Evolutionary conservation across 148 eudicot genomes (phyloP).

Genomic region (Spergularia marina): DNA sequence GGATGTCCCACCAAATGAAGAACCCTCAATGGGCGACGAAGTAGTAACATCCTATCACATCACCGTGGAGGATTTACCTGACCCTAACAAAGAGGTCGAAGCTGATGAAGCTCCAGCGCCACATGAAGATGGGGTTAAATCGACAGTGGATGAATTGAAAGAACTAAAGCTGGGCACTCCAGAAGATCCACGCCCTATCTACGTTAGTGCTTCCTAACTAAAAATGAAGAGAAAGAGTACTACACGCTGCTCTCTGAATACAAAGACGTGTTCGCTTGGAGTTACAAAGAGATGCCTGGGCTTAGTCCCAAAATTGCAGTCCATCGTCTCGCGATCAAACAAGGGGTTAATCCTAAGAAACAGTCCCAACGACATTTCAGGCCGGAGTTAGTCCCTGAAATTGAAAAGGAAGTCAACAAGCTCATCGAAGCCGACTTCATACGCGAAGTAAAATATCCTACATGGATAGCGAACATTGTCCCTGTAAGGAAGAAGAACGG

Average conservation of each 20-base stretch:
- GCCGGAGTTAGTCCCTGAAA: too few relatives aligned
- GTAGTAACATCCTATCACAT: background rate
- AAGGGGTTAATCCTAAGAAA: background rate
- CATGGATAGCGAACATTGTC: too few relatives aligned
- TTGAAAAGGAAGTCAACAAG: too few relatives aligned
- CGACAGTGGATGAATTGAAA: background rate
- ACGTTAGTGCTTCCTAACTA: background rate
- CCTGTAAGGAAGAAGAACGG: too few relatives aligned
- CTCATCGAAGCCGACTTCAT: too few relatives aligned
- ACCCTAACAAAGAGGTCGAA: background rate
- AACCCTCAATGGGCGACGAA: background rate
- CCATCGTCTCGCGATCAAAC: background rate
- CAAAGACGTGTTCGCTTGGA: background rate
- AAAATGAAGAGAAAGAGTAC: background rate
- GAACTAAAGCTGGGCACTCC: background rate
- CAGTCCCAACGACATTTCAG: too few relatives aligned
- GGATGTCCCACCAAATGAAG: background rate
- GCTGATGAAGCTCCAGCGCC: background rate
- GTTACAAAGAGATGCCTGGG: background rate
- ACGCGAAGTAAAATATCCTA: too few relatives aligned
- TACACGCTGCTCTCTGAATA: too few relatives aligned
- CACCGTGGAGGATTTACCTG: background rate
- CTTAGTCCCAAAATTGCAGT: background rate
- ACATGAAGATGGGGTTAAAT: too few relatives aligned
- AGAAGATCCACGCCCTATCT: slow-evolving; percentile 6